These are phyloP conservation scores for Pythium periplocum DNA, from an alignment of 352 stramenopile species.

Conservation along the genomic window DNA sequence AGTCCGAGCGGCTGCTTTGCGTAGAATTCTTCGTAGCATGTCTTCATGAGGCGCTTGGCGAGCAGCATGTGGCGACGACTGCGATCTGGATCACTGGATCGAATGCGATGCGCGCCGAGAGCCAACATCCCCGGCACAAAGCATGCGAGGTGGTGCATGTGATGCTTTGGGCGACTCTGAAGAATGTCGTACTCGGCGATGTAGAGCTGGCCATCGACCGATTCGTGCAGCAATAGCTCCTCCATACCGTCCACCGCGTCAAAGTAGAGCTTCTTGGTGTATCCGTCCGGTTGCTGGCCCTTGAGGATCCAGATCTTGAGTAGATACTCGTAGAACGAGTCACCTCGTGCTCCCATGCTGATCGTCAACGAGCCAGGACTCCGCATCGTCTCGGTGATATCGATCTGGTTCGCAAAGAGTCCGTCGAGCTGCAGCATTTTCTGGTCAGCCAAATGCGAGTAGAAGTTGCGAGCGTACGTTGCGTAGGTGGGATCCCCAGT, in stretches of 20 bases:
- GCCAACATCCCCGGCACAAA: conserved; percentile 94
- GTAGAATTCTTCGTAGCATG: conserved; percentile 94
- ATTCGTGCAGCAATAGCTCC: conserved; percentile 80
- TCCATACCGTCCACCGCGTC: conserved; percentile 92
- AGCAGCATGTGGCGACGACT: conserved; percentile 76
- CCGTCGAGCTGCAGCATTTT: conserved; percentile 60
- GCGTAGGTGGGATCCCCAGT: conserved; percentile 76
- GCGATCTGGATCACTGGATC: conserved; percentile 37
- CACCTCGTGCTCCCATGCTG: conserved; percentile 92
- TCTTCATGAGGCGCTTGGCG: conserved; percentile 89
- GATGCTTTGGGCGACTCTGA: conserved; percentile 30
- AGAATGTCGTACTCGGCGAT: conserved; percentile 40
- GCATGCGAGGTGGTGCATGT: conserved; percentile 97
- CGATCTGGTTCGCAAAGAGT: conserved; percentile 87
- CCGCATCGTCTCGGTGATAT: conserved; percentile 19
- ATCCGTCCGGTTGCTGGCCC: conserved; percentile 52
- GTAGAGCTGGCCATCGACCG: conserved; percentile 49
- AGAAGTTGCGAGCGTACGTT: conserved; percentile 60
- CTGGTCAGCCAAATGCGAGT: conserved; percentile 22
- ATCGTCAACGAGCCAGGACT: conserved; percentile 23
- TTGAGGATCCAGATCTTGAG: conserved; percentile 97
- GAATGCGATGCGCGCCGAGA: conserved; percentile 51
- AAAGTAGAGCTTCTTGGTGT: conserved; percentile 89
- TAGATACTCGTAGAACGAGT: conserved; percentile 99
- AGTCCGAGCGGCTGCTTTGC: conserved; percentile 87